Base-by-base conservation (phyloP, 1,284 basidiomycete genomes). In the Rhodofomes roseus region DNA sequence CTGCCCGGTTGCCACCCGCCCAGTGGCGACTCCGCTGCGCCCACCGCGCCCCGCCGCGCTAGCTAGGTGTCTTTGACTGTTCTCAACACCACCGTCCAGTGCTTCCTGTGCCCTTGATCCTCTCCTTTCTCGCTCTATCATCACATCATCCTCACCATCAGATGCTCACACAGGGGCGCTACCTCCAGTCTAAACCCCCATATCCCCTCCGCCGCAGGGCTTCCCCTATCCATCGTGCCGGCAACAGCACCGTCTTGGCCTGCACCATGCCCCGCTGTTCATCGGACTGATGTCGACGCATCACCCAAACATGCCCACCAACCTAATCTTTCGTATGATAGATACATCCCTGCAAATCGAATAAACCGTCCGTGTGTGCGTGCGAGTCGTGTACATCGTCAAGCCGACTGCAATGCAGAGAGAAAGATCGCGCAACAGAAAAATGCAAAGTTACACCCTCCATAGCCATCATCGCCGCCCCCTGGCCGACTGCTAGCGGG, bases 101-200 rank as follows among this genome's bases (percentile, higher is more conserved):
- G 52, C 50, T 52, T 52, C 50, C 57, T 48, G 36, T 54, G 52
- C 57, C 57, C 57, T 59, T 59, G 57, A 59, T 59, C 9, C 36
- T 18, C 46, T 51, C 50, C 31, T 25, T 34, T 37, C 31, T 52
- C 44, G 16, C 23, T 23, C 52, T 55, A 59, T 59, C 57, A 59
- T 54, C 40, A 59, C 57, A 59, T 27, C 50, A 36, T 18, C 37
- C 39, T 34, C 57, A 59, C 54, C 57, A 59, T 54, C 57, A 59
- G 57, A 59, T 59, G 52, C 51, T 59, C 57, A 41, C 52, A 57
- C 56, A 34, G 22, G 40, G 56, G 44, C 44, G 50, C 55, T 39
- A 11, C 43, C 55, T 4, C 29, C 29, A 37, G 18, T 34, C 41
- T 20, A 52, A 34, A 34, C 31, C 31, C 14, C 20, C 50, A 29